Evolutionary conservation across 2,329 filamentous ascomycete species (phyloP).

Genomic region (Orbilia javanica): DNA sequence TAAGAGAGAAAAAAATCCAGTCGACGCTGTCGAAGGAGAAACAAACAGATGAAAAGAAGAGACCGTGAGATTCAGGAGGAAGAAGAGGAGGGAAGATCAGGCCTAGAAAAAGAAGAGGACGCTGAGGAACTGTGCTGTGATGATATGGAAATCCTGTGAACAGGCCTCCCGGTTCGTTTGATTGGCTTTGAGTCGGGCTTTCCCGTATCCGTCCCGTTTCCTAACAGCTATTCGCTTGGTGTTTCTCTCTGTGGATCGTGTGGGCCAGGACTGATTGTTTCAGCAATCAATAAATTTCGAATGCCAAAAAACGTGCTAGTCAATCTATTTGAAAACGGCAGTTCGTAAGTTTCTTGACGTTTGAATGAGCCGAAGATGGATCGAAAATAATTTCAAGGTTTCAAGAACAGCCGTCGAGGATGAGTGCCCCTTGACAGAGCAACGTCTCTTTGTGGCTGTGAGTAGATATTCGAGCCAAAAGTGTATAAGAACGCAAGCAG

Average conservation of each 20-base stretch:
- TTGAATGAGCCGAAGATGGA: conserved; percentile 24
- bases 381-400: conserved; percentile 11
- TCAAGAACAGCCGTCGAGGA: conserved; percentile 32
- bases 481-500: conserved; percentile 15
- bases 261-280: conserved; percentile 46
- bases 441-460: conserved; percentile 28
- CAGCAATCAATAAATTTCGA: conserved; percentile 32
- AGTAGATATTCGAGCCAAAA: conserved; percentile 43
- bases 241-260: conserved; percentile 53
- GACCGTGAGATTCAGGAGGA: background rate
- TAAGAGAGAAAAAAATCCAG: conserved; percentile 17
- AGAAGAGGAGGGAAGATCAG: background rate
- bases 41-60: conserved; percentile 10
- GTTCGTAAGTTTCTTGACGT: conserved; percentile 23
- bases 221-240: conserved; percentile 52
- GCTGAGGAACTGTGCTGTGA: conserved; percentile 28
- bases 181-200: conserved; percentile 40
- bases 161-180: conserved; percentile 33
- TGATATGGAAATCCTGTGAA: conserved; percentile 26
- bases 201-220: conserved; percentile 52
- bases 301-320: conserved; percentile 41
- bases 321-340: conserved; percentile 26
- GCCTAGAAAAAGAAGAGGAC: conserved; percentile 17
- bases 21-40: conserved; percentile 49
- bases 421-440: conserved; percentile 17